Evolutionary conservation across 129 eudicot genomes (phyloP).

Genomic region (carrot (Daucus carota)): DH1_v3.0 NC_030381.2:51252001-51252500

Average conservation of each 20-base stretch:
- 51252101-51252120: constrained; percentile 32
- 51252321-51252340: constrained; percentile 49
- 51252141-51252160: constrained; percentile 38
- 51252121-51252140: constrained; percentile 38
- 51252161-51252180: constrained; percentile 36
- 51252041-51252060: constrained; percentile 42
- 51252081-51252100: constrained; percentile 33
- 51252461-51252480: constrained; percentile 47
- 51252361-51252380: constrained; percentile 31
- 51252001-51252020: constrained; percentile 29
- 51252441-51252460: constrained; percentile 26
- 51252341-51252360: constrained; percentile 38
- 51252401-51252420: constrained; percentile 26
- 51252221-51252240: constrained; percentile 37
- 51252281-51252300: constrained; percentile 41
- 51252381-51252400: constrained; percentile 30
- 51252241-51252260: constrained; percentile 49
- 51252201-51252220: constrained; percentile 31
- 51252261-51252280: constrained; percentile 45
- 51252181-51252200: constrained; percentile 32
- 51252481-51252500: constrained; percentile 37
- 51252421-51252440: constrained; percentile 12
- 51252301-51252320: constrained; percentile 29
- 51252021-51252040: constrained; percentile 39
- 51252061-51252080: constrained; percentile 33